A percentile compares a stretch with the other conserved stretches of the same genome.
Conservation (phyloP, 306 rosid genomes). For the Inga leiocalycina region DNA sequence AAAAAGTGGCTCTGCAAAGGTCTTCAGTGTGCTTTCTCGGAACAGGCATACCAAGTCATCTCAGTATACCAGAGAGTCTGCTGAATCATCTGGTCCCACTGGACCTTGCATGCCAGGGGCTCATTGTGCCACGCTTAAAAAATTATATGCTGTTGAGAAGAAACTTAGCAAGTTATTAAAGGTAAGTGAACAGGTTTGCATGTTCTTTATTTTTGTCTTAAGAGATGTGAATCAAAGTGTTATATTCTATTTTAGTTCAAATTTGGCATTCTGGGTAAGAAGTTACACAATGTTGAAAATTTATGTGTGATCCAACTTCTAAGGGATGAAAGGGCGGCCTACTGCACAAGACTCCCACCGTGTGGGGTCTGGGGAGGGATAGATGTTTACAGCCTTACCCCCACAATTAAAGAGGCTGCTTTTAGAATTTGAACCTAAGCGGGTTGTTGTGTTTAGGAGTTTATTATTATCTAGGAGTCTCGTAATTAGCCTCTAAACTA, state of each 20-base stretch:
- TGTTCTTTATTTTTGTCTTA: slow-evolving; percentile 3
- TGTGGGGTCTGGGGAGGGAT: too few relatives aligned
- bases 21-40: slow-evolving; percentile 84
- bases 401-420: too few relatives aligned
- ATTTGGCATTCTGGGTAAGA: neutral
- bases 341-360: too few relatives aligned
- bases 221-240: slow-evolving; percentile 26
- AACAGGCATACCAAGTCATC: slow-evolving; percentile 71
- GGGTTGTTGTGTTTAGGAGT: neutral
- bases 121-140: slow-evolving; percentile 82
- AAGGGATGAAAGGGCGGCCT: neutral
- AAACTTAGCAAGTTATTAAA: slow-evolving; percentile 75
- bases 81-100: slow-evolving; percentile 44
- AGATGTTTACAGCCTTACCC: too few relatives aligned
- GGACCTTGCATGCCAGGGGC: slow-evolving; percentile 97
- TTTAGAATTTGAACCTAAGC: neutral
- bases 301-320: neutral
- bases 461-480: neutral
- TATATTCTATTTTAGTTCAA: neutral
- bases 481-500: neutral
- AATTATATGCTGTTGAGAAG: slow-evolving; percentile 67
- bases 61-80: slow-evolving; percentile 55
- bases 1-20: slow-evolving; percentile 74
- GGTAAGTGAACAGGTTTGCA: slow-evolving; percentile 51
- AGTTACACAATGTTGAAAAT: neutral